phyloP scores from a whole-genome alignment of 805 yeast genomes.

The Lachancea dasiensis region DNA sequence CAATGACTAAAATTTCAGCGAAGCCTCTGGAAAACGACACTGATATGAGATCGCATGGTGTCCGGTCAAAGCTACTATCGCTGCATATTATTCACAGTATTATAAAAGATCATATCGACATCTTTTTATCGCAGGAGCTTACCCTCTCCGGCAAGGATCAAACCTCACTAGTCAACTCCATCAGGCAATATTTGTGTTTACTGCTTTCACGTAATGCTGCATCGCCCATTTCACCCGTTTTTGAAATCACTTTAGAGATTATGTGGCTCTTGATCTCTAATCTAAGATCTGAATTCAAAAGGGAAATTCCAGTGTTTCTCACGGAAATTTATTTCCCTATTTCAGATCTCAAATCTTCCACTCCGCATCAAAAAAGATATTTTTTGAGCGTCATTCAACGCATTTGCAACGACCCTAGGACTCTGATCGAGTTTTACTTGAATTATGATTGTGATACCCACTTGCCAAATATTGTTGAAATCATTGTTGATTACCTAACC shows the following conservation, averaged over 20 bases:
- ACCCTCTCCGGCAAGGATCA: conserved; percentile 49
- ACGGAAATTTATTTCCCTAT: conserved; percentile 93
- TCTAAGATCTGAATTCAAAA: conserved; percentile 79
- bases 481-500: conserved; percentile 66
- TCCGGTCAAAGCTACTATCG: conserved; percentile 84
- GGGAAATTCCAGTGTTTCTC: conserved; percentile 90
- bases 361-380: conserved; percentile 88
- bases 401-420: conserved; percentile 80
- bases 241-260: conserved; percentile 85
- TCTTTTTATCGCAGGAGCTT: conserved; percentile 58
- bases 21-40: conserved; percentile 74
- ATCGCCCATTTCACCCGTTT: conserved; percentile 83
- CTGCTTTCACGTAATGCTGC: conserved; percentile 89
- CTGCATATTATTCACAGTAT: conserved; percentile 83
- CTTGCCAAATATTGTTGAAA: conserved; percentile 81
- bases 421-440: conserved; percentile 84
- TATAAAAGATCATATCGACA: conserved; percentile 75
- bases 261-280: conserved; percentile 85
- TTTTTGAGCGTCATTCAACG: conserved; percentile 75
- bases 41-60: conserved; percentile 86
- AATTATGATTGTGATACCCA: conserved; percentile 89
- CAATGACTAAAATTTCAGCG: conserved; percentile 88
- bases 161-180: conserved; percentile 66
- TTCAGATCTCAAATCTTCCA: conserved; percentile 84
- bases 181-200: conserved; percentile 77